Conservation (phyloP, 192 early-diverging fungal species). For the Entomortierella chlamydospora region DNA sequence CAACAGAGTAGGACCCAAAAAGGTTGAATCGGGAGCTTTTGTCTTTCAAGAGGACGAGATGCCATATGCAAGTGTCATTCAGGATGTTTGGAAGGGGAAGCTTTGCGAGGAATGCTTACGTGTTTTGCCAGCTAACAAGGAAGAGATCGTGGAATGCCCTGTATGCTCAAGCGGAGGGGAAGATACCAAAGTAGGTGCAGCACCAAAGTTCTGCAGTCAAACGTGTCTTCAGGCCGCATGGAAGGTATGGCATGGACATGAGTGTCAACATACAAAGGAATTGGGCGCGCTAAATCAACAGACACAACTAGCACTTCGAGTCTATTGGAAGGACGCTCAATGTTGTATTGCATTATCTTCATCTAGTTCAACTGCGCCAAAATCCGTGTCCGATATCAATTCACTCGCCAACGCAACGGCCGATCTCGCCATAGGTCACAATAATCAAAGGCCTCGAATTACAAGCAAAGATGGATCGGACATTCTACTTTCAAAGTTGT, state of each 20-base stretch:
- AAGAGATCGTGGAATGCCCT: constrained; percentile 15
- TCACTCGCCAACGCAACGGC: neutral
- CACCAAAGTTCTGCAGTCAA: constrained; percentile 28
- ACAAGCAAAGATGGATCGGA: constrained; percentile 16
- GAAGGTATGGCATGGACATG: constrained; percentile 40
- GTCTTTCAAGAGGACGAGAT: constrained; percentile 31
- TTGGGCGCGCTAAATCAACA: constrained; percentile 10
- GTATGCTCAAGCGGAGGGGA: neutral
- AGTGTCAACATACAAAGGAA: constrained; percentile 12
- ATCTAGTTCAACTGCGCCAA: neutral
- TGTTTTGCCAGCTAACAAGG: neutral
- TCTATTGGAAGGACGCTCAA: constrained; percentile 34
- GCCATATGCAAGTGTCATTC: constrained; percentile 37
- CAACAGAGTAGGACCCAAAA: neutral
- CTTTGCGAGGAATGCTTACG: constrained; percentile 44
- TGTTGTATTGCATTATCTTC: neutral
- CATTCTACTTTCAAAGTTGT: constrained; percentile 16
- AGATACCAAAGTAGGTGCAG: neutral
- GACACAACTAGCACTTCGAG: constrained; percentile 23
- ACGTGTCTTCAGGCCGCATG: constrained; percentile 26
- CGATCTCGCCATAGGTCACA: neutral
- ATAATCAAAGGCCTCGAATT: neutral
- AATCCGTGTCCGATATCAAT: neutral
- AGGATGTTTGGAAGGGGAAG: constrained; percentile 29
- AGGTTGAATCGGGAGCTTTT: constrained; percentile 30